These are phyloP conservation scores for Pleurotus eryngii DNA, from an alignment of 768 basidiomycete genomes.

Conservation along the genomic window DNA sequence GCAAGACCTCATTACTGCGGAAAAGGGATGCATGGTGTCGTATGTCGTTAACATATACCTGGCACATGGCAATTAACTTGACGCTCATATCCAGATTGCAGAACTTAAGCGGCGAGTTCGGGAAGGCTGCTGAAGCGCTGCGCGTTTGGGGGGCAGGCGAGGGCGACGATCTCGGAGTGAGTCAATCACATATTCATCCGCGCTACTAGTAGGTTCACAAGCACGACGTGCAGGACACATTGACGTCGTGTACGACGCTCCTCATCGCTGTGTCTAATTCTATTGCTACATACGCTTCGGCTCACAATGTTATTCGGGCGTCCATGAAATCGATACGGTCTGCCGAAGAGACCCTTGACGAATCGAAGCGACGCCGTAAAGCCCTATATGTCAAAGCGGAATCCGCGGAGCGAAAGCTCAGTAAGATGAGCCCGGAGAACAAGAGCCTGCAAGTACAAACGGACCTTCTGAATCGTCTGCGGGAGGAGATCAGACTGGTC, in stretches of 20 bases:
- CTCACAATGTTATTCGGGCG: constrained; percentile 66
- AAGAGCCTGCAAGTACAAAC: constrained; percentile 78
- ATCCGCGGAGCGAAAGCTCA: constrained; percentile 81
- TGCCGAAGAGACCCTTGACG: constrained; percentile 79
- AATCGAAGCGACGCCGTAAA: constrained; percentile 68
- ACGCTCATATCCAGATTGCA: constrained; percentile 43
- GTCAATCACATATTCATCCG: constrained; percentile 17
- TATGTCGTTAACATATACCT: constrained; percentile 25
- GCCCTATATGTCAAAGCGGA: constrained; percentile 70
- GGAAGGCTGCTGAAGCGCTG: constrained; percentile 70
- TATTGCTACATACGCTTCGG: constrained; percentile 64
- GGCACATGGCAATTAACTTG: not conserved
- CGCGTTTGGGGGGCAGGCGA: constrained; percentile 73
- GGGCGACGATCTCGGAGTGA: constrained; percentile 78
- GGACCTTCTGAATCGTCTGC: constrained; percentile 63
- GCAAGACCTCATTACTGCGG: constrained; percentile 86
- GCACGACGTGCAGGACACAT: constrained; percentile 43
- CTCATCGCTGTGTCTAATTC: constrained; percentile 66
- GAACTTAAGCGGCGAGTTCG: constrained; percentile 60
- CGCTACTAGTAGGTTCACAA: too few species aligned
- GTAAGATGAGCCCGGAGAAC: constrained; percentile 86
- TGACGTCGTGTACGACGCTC: constrained; percentile 66
- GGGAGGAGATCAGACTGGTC: constrained; percentile 72
- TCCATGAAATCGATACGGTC: constrained; percentile 82
- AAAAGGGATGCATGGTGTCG: constrained; percentile 80